Base-by-base conservation (phyloP, 345 rosid genomes). In the Turnera subulata region DNA sequence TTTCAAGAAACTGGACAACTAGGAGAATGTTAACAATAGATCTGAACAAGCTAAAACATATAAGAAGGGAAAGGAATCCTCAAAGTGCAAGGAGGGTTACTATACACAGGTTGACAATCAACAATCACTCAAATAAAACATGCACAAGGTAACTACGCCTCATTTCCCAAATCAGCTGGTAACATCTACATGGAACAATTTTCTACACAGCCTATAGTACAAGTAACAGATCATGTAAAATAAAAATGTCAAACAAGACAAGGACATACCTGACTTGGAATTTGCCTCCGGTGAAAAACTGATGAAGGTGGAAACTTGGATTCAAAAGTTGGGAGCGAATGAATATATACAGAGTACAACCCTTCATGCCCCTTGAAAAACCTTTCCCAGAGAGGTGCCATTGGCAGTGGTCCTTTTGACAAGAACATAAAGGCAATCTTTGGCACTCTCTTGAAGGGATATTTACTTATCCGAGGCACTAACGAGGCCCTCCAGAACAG, bases 381-480 rank as follows among this genome's bases (percentile, higher is more conserved):
- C 78, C 77, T 85, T 78, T 93, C 99, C 99, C 97, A 93, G 20
- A 93, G 85, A 67, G 81, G 76, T 56, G 82, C 84, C 68, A 93
- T 80, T 0, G 97, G 99, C 79, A 93, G 69, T 0, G 97, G 91
- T 26, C 96, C 99, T 73, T 82, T 85, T 2, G 97, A 75, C 83
- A 93, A 82, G 81, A 93, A 93, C 99, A 93, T 87, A 58, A 90
- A 90, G 9, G 95, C 97, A 77, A 93, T 65, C 84, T 93, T 90
- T 0, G 96, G 91, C 62, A 79, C 76, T 66, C 99, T 82, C 52
- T 23, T 52, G 64, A 87, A 93, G 4, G 97, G 99, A 55, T 85
- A 82, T 29, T 72, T 77, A 56, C 74, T 76, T 19, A 82, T 80
- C 22, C 65, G 68, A 20, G 99, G 96, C 70, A 73, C 81, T 19